A percentile compares a stretch with the other conserved stretches of the same genome.
These are phyloP conservation scores for Rhizoctonia solani DNA, from an alignment of 1,284 basidiomycete genomes.

Conservation along the genomic window DNA sequence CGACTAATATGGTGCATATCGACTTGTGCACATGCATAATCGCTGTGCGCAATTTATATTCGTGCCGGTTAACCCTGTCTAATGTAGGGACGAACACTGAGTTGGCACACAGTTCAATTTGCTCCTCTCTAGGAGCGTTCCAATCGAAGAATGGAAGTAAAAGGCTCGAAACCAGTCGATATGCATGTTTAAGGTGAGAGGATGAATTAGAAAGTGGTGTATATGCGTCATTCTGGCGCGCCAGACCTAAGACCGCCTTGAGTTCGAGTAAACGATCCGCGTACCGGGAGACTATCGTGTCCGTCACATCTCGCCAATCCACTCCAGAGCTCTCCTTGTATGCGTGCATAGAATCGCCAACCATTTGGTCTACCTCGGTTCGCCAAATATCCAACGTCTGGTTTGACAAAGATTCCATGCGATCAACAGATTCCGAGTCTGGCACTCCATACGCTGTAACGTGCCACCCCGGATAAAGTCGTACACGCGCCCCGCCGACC, in stretches of 20 bases:
- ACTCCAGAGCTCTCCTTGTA: background rate
- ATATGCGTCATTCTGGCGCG: background rate
- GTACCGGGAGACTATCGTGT: slow-evolving; percentile 27
- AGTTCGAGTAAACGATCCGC: slow-evolving; percentile 32
- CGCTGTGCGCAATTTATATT: slow-evolving; percentile 12
- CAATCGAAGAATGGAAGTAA: slow-evolving; percentile 16
- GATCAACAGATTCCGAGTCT: background rate
- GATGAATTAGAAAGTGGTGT: background rate
- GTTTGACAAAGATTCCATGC: background rate
- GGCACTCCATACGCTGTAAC: slow-evolving; percentile 17
- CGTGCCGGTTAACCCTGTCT: background rate
- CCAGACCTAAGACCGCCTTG: background rate
- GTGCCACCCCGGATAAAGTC: slow-evolving; percentile 26
- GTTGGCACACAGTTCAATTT: background rate
- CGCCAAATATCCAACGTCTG: slow-evolving; percentile 2
- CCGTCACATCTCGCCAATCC: slow-evolving; percentile 33
- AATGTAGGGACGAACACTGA: background rate
- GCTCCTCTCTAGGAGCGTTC: background rate
- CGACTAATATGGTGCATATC: slow-evolving; percentile 9
- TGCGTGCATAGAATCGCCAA: background rate
- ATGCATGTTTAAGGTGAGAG: slow-evolving; percentile 3
- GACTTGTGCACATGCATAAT: slow-evolving; percentile 14
- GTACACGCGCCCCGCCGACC: slow-evolving; percentile 25
- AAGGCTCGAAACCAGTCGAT: slow-evolving; percentile 2
- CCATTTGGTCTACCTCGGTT: slow-evolving; percentile 7